Evolutionary conservation across 805 yeast genomes (phyloP).

Genomic region (Saccharomyces mikatae): DNA sequence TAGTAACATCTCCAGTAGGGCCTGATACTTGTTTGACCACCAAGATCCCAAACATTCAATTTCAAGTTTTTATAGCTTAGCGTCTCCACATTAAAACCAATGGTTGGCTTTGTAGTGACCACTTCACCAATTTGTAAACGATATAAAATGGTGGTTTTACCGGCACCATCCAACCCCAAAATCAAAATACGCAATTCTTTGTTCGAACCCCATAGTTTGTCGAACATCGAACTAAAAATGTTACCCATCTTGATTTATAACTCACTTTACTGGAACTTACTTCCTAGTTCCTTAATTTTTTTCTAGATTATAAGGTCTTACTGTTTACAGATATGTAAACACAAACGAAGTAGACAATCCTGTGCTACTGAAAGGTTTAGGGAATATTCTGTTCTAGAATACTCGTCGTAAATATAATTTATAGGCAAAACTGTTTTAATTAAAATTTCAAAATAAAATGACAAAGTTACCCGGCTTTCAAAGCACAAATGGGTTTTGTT

Average conservation of each 20-base stretch:
- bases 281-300: no score
- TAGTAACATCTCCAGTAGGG: constrained; percentile 98
- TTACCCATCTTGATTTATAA: constrained; percentile 57
- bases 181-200: constrained; percentile 87
- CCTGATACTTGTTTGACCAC: constrained; percentile 91
- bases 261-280: neutral
- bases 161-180: constrained; percentile 93
- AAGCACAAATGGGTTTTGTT: neutral
- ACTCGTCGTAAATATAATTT: neutral
- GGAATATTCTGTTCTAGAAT: neutral
- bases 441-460: neutral
- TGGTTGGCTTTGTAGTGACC: constrained; percentile 68
- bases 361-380: neutral
- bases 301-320: neutral
- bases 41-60: constrained; percentile 93
- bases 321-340: neutral
- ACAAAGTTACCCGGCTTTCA: neutral
- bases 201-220: constrained; percentile 79
- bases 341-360: neutral
- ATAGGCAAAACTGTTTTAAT: neutral
- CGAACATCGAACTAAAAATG: constrained; percentile 78
- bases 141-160: constrained; percentile 90
- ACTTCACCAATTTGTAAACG: constrained; percentile 83
- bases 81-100: constrained; percentile 94
- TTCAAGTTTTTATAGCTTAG: constrained; percentile 80